Conservation (phyloP, 2,329 filamentous ascomycete genomes). For the Corynespora cassiicola region DNA sequence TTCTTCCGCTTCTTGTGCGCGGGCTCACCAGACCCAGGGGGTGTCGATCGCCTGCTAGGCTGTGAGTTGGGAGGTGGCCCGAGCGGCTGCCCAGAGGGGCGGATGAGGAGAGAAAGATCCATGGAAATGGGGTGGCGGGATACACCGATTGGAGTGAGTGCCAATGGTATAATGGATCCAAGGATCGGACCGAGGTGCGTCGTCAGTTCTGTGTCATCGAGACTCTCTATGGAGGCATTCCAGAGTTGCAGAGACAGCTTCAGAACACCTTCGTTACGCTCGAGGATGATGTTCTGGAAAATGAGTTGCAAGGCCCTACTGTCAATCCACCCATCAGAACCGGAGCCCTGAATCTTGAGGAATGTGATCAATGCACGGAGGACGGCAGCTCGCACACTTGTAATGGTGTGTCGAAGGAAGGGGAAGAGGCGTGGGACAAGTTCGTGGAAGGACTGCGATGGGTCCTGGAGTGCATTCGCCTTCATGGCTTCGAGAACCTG, state of each 20-base stretch:
- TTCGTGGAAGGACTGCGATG: conserved; percentile 88
- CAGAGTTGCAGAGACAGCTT: conserved; percentile 87
- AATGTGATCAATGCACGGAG: conserved; percentile 93
- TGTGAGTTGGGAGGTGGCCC: conserved; percentile 54
- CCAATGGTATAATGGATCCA: conserved; percentile 80
- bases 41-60: conserved; percentile 36
- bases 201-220: conserved; percentile 71
- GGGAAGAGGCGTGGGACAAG: conserved; percentile 94
- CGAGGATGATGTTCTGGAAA: conserved; percentile 94
- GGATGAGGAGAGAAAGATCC: conserved; percentile 87
- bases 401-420: conserved; percentile 96
- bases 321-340: conserved; percentile 88
- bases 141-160: conserved; percentile 90
- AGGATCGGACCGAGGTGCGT: conserved; percentile 78
- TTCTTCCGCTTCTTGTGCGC: conserved; percentile 82
- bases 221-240: conserved; percentile 74
- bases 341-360: conserved; percentile 80
- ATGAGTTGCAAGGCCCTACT: conserved; percentile 86
- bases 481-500: conserved; percentile 96
- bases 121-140: conserved; percentile 90
- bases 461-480: conserved; percentile 79
- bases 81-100: conserved; percentile 88
- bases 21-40: conserved; percentile 50
- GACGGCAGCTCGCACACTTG: conserved; percentile 90
- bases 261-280: conserved; percentile 84